These are phyloP conservation scores for Phialophora expanda DNA, from an alignment of 2,329 filamentous ascomycete species.

Conservation along the genomic window DNA sequence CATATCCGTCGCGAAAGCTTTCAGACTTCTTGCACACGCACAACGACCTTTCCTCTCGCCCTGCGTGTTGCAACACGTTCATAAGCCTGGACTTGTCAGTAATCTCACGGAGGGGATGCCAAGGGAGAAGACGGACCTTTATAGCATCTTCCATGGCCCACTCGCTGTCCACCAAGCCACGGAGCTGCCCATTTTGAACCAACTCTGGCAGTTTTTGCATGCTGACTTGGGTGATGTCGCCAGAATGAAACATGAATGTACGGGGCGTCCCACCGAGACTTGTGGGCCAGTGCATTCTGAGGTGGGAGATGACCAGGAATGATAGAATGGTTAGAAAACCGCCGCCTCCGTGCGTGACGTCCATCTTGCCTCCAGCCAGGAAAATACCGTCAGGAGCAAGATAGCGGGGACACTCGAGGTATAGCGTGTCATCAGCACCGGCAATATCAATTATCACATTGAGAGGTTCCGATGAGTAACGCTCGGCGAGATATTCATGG, in stretches of 20 bases:
- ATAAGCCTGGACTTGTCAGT: constrained; percentile 44
- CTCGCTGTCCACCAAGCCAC: constrained; percentile 47
- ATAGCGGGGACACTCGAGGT: constrained; percentile 20
- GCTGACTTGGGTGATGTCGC: constrained; percentile 40
- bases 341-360: constrained; percentile 10
- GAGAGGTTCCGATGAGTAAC: constrained; percentile 19
- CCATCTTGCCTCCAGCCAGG: constrained; percentile 22
- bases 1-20: not conserved
- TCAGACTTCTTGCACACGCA: constrained; percentile 21
- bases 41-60: constrained; percentile 24
- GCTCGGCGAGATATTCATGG: constrained; percentile 16
- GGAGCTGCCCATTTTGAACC: constrained; percentile 46
- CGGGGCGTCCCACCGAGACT: constrained; percentile 26
- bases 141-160: constrained; percentile 47
- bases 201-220: constrained; percentile 46
- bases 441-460: constrained; percentile 28
- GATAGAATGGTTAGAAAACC: constrained; percentile 6
- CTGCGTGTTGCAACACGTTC: constrained; percentile 29
- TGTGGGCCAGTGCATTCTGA: constrained; percentile 9
- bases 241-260: constrained; percentile 22
- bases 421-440: constrained; percentile 15
- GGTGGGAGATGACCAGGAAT: not conserved
- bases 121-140: constrained; percentile 18
- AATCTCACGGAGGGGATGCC: not conserved
- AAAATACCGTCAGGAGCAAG: constrained; percentile 22